Evolutionary conservation across 345 rosid genomes (phyloP).

Genomic region (Trapa incisa): DNA sequence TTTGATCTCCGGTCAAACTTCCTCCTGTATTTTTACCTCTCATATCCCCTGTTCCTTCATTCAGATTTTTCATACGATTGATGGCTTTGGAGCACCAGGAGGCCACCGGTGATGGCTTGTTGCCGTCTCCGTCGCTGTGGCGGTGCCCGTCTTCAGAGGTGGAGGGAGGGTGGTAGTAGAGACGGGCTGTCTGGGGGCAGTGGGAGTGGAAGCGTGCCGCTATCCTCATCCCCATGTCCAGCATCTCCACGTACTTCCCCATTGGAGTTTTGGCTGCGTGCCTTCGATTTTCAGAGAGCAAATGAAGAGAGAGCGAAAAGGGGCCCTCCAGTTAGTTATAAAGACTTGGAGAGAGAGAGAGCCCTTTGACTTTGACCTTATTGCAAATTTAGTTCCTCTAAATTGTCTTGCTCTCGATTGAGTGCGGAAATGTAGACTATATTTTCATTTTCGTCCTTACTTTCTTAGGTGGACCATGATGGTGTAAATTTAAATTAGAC

Average conservation of each 20-base stretch:
- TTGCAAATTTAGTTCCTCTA: too few relatives aligned
- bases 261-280: constrained; percentile 8
- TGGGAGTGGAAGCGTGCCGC: constrained; percentile 50
- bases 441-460: too few relatives aligned
- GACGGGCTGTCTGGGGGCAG: constrained; percentile 51
- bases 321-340: too few relatives aligned
- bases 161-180: constrained; percentile 49
- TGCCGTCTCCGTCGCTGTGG: background rate
- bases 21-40: too few relatives aligned
- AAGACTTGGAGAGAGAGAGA: too few relatives aligned
- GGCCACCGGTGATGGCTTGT: background rate
- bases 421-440: too few relatives aligned
- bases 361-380: background rate
- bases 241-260: constrained; percentile 36
- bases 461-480: too few relatives aligned
- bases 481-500: too few relatives aligned
- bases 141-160: constrained; percentile 12
- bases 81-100: background rate
- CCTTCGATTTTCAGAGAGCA: constrained; percentile 1
- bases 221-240: constrained; percentile 32
- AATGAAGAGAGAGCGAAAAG: background rate
- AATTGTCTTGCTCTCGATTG: too few relatives aligned
- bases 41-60: too few relatives aligned
- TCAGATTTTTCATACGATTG: too few relatives aligned
- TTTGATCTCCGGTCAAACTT: too few relatives aligned